phyloP scores from a whole-genome alignment of 2,329 filamentous ascomycete species.

The Botryotinia globosa region DNA sequence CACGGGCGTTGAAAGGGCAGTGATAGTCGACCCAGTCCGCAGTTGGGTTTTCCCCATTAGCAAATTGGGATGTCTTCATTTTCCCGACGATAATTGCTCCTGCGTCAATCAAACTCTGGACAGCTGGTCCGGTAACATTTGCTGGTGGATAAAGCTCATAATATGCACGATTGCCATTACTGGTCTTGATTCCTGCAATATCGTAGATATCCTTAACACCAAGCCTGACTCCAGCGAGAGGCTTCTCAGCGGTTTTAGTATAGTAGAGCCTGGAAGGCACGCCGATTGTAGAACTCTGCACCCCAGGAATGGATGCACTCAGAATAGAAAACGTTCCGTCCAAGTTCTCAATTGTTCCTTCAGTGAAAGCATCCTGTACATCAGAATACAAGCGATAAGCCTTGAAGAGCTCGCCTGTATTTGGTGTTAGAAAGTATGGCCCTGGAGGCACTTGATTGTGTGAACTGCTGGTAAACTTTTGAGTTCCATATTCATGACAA shows the following conservation, averaged over 20 bases:
- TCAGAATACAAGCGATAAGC: constrained; percentile 52
- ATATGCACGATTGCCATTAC: constrained; percentile 58
- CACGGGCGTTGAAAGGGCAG: constrained; percentile 44
- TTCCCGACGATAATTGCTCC: constrained; percentile 57
- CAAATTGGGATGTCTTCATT: constrained; percentile 51
- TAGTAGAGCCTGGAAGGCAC: constrained; percentile 62
- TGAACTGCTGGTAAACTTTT: constrained; percentile 24
- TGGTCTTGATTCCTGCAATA: constrained; percentile 54
- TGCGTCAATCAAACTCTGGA: constrained; percentile 56
- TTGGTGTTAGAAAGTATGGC: constrained; percentile 49
- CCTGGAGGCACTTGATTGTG: constrained; percentile 42
- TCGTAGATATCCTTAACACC: constrained; percentile 63
- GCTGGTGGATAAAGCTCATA: constrained; percentile 50
- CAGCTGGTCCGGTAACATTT: constrained; percentile 47
- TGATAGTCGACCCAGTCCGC: constrained; percentile 48
- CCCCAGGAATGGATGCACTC: constrained; percentile 43
- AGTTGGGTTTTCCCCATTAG: constrained; percentile 43
- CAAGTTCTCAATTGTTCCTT: constrained; percentile 41
- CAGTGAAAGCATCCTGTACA: constrained; percentile 48
- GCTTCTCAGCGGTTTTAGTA: constrained; percentile 50
- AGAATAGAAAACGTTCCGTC: constrained; percentile 45
- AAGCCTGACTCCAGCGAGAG: constrained; percentile 58
- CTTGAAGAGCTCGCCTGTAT: constrained; percentile 46
- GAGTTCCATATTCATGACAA: constrained; percentile 28
- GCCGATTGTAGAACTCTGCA: constrained; percentile 45